Percentiles rank a stretch among this genome's conserved stretches.
Evolutionary conservation across 2,329 filamentous ascomycete genomes (phyloP).

Genomic region (Bipolaris victoriae): DNA sequence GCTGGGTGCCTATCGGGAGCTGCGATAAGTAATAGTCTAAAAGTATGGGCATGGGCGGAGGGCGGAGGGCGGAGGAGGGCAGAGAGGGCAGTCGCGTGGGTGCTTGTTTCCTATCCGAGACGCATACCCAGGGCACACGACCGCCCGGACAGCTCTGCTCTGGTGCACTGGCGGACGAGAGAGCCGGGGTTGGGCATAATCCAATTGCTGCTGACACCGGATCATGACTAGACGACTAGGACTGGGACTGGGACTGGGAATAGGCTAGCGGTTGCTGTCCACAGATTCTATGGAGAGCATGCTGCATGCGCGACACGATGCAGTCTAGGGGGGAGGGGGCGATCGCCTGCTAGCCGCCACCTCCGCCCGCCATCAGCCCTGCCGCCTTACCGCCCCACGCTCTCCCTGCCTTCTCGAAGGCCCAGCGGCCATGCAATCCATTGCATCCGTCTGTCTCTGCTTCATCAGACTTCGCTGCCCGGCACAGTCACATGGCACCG

Average conservation of each 20-base stretch:
- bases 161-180: conserved; percentile 6
- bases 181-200: neutral
- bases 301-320: conserved; percentile 17
- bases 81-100: conserved; percentile 30
- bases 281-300: neutral
- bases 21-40: conserved; percentile 18
- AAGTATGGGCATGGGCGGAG: no score
- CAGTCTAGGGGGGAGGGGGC: neutral
- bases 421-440: neutral
- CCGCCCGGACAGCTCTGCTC: neutral
- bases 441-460: no score
- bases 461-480: no score
- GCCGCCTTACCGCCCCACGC: conserved; percentile 21
- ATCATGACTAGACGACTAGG: no score
- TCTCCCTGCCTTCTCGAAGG: conserved; percentile 17
- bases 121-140: conserved; percentile 6
- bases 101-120: conserved; percentile 7
- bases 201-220: neutral
- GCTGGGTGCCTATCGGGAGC: neutral
- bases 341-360: conserved; percentile 17
- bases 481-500: neutral
- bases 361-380: conserved; percentile 21
- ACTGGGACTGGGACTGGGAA: no score
- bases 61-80: conserved; percentile 6
- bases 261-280: no score